Conservation (phyloP, 441 rosid species). For the Pelargonium hybrid region DNA sequence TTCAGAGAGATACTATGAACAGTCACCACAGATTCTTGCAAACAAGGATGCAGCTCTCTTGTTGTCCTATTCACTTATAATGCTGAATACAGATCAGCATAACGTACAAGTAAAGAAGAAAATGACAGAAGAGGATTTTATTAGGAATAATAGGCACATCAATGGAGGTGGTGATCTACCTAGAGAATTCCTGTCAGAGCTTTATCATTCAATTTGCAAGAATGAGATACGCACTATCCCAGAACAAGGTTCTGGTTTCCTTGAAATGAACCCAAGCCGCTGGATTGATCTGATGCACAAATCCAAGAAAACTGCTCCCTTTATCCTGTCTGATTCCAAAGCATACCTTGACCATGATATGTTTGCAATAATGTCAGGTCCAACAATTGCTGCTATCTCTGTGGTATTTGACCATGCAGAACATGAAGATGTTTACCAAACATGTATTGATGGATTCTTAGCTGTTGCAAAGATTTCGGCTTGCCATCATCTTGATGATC, state of each 20-base stretch:
- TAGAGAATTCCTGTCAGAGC: slow-evolving; percentile 68
- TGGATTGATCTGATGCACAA: slow-evolving; percentile 94
- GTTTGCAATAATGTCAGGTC: slow-evolving; percentile 91
- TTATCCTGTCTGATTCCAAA: slow-evolving; percentile 55
- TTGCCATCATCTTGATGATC: slow-evolving; percentile 92
- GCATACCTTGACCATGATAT: slow-evolving; percentile 82
- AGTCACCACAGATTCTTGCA: slow-evolving; percentile 62
- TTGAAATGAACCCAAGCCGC: slow-evolving; percentile 87
- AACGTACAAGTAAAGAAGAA: slow-evolving; percentile 86
- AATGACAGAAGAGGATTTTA: slow-evolving; percentile 93
- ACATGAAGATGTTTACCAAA: slow-evolving; percentile 77
- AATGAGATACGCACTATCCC: slow-evolving; percentile 89
- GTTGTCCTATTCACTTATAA: slow-evolving; percentile 80
- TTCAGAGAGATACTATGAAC: slow-evolving; percentile 94
- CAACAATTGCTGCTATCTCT: slow-evolving; percentile 90
- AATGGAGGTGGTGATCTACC: slow-evolving; percentile 95
- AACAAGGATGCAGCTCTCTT: slow-evolving; percentile 86
- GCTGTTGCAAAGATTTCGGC: slow-evolving; percentile 95
- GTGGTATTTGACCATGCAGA: slow-evolving; percentile 98
- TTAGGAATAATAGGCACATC: slow-evolving; percentile 72
- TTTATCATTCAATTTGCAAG: slow-evolving; percentile 71
- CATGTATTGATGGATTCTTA: slow-evolving; percentile 89
- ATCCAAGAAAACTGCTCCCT: slow-evolving; percentile 72
- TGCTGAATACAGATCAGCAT: slow-evolving; percentile 95
- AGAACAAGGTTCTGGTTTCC: slow-evolving; percentile 81